These are phyloP conservation scores for Cryptococcus deneoformans DNA, from an alignment of 1,284 basidiomycete species.

Conservation along the genomic window DNA sequence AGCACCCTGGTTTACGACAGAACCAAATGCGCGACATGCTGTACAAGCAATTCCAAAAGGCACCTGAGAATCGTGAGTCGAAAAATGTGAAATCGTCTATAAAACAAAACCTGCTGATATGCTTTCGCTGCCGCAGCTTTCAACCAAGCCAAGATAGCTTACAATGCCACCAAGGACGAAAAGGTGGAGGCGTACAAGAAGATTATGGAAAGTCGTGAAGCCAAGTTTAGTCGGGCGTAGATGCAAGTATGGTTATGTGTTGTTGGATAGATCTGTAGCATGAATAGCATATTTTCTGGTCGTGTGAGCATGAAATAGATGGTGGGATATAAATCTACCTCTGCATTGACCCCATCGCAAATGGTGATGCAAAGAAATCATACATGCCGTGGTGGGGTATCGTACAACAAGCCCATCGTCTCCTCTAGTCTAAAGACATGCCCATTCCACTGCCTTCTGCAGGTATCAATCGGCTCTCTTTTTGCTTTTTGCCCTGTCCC, in stretches of 20 bases:
- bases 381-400: constrained; percentile 3
- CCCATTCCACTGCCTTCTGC: constrained; percentile 51
- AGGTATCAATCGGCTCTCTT: constrained; percentile 64
- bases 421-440: constrained; percentile 44
- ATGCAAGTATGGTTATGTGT: neutral
- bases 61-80: constrained; percentile 47
- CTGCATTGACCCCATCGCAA: neutral
- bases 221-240: constrained; percentile 30
- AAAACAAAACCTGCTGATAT: neutral
- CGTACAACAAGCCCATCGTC: constrained; percentile 1
- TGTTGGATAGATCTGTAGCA: neutral
- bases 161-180: constrained; percentile 80
- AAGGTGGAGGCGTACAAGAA: constrained; percentile 67
- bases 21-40: constrained; percentile 50
- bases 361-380: neutral
- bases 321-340: no score
- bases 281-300: neutral
- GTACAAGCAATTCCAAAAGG: constrained; percentile 50
- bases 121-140: constrained; percentile 55
- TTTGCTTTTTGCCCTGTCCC: constrained; percentile 53
- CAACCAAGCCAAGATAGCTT: constrained; percentile 73
- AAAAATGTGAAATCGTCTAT: neutral
- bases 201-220: constrained; percentile 41
- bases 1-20: constrained; percentile 47
- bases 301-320: no score